Base-by-base conservation (phyloP, 345 rosid species). In the Lepidium aucheri region DNA sequence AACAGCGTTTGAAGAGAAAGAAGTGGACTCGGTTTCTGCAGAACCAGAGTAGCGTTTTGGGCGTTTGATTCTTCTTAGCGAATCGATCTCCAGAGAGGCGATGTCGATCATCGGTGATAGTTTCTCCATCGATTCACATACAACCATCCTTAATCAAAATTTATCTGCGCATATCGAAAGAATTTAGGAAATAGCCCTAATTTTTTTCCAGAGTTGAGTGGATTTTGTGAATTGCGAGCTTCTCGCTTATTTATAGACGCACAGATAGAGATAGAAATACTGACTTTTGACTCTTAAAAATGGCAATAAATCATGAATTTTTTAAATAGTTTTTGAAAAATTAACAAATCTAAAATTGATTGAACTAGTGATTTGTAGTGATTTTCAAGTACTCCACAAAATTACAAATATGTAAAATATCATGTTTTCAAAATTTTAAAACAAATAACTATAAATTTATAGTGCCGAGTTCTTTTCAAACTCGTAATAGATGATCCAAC, bases 1-100 rank as follows among this genome's bases (percentile, higher is more conserved):
- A 45, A 60, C 62, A 35, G 73, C 77, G 66, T 77, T 65, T 7
- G 82, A 51, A 2, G 15, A 33, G 3, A 3, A 42, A 15, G 8
- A 13, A 12, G 7, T 14, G 0, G 36, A 38, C 8, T 38, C 65
- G 15, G 41, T 40, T 14, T 30, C 11, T 30, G 40, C 13, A 18
- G 17, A 44, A 7, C 46, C 64, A 0, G 74, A 40, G 0, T 1
- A 52, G 63, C 47, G 57, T 54, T 63, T 70, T 3, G 18, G 4
- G 57, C 75, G 75, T 70, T 70, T 70, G 50, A 18, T 56, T 38
- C 17, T 56, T 56, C 61, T 41, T 3, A 20, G 7, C 2, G 45
- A 56, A 24, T 56, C 61, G 61, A 39, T 56, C n/a, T 56, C 34
- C 9, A 56, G 7, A 0, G 45, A 36, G 1, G 46, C 45, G 17